Base-by-base conservation (phyloP, 1,139 yeast species). In the Pichia sp. region DNA sequence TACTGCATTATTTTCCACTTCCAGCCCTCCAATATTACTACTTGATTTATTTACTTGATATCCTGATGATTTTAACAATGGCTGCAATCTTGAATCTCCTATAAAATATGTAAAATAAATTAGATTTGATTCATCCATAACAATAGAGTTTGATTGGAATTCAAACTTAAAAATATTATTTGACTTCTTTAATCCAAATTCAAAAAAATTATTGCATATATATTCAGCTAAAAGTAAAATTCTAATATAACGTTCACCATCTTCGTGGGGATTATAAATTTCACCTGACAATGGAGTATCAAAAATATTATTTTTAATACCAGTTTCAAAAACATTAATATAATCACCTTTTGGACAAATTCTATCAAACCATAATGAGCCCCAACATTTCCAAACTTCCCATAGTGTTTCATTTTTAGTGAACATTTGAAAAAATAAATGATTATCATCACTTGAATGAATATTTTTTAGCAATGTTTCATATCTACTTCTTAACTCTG, bases 311-410 rank as follows among this genome's bases (percentile, higher is more conserved):
- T 77, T 79, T 50, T 69, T 67, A 19, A 84, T 79, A 8, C 91
- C 91, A 5, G 86, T 80, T 43, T 75, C 75, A 50, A 71, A 75
- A 46, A 74, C 70, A 50, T 74, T 78, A 43, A 72, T 72, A 58
- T 77, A 81, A 58, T 81, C 85, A 3, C 72, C 72, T 58, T 81
- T 81, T 31, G 68, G 58, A 27, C 69, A 67, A 44, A 83, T 70
- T 45, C 73, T 73, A 66, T 86, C 91, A 68, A 80, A 86, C 91
- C 93, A 86, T 44, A 86, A 68, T 0, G 90, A 80, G 3, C 95
- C 95, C 90, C 93, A 85, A 62, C 90, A 83, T 64, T 83, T 83
- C 90, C 91, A 85, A 31, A 83, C 87, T 67, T 86, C 95, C 42
- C 87, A 81, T 50, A 86, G 70, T 46, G 73, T 77, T 66, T 85